These are phyloP conservation scores for Diaporthe caulivora DNA, from an alignment of 2,329 filamentous ascomycete species.

Conservation along the genomic window DNA sequence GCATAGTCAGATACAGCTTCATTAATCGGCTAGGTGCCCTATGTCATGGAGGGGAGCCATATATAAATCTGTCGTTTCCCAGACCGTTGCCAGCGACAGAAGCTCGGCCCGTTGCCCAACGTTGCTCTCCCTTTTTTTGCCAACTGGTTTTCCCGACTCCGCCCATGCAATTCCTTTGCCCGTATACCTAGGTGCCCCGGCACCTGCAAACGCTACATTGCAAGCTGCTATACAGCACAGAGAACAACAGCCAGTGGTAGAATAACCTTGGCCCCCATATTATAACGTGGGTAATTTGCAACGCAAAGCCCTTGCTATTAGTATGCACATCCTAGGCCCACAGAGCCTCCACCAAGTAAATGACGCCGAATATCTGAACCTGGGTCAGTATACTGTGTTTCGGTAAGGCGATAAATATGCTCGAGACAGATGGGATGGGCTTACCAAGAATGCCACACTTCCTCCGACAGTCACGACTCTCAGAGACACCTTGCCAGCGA, in stretches of 20 bases:
- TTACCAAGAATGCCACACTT: slow-evolving; percentile 67
- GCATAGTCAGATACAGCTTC: not conserved
- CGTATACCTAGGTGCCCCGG: not conserved
- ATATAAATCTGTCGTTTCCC: slow-evolving; percentile 1
- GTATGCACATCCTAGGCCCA: slow-evolving; percentile 56
- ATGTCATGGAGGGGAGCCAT: slow-evolving; percentile 1
- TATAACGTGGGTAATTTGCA: slow-evolving; percentile 22
- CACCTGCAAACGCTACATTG: slow-evolving; percentile 19
- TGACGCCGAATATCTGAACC: slow-evolving; percentile 77
- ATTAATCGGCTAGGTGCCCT: slow-evolving; percentile 6
- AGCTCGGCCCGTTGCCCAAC: not conserved
- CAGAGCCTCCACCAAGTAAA: slow-evolving; percentile 88
- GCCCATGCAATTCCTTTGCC: slow-evolving; percentile 29
- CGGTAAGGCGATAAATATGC: not conserved
- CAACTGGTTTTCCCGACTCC: slow-evolving; percentile 22
- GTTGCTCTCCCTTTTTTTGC: not conserved
- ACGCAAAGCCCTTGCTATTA: not conserved
- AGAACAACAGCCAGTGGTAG: not conserved
- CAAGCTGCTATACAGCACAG: slow-evolving; percentile 20
- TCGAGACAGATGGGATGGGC: slow-evolving; percentile 47
- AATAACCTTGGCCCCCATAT: not conserved
- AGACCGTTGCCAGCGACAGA: not conserved
- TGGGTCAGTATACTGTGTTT: slow-evolving; percentile 17
- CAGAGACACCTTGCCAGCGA: slow-evolving; percentile 94
- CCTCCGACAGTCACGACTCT: slow-evolving; percentile 66